Conservation (phyloP, 805 yeast species). For the Grigorovia humatica region DNA sequence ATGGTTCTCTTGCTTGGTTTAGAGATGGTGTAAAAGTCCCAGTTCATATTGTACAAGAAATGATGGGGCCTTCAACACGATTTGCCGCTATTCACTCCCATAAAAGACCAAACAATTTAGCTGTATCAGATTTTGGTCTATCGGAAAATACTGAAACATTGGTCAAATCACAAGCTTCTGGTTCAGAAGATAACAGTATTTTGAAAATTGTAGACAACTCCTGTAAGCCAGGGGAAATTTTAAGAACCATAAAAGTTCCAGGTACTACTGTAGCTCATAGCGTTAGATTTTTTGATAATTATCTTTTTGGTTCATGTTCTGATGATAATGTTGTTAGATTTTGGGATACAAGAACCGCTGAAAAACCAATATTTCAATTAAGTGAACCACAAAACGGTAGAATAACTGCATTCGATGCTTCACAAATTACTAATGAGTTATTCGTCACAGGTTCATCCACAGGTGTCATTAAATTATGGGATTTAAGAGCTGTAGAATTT, state of each 20-base stretch:
- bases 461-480: constrained; percentile 28
- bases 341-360: constrained; percentile 26
- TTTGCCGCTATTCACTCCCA: constrained; percentile 24
- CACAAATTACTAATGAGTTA: constrained; percentile 20
- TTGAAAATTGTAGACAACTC: constrained; percentile 25
- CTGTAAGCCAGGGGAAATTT: constrained; percentile 23
- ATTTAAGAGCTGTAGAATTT: constrained; percentile 23
- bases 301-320: constrained; percentile 25
- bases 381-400: constrained; percentile 22
- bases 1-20: constrained; percentile 29
- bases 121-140: constrained; percentile 24
- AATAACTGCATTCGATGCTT: constrained; percentile 21
- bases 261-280: constrained; percentile 25
- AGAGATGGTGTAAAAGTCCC: constrained; percentile 24
- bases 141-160: constrained; percentile 19
- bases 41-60: constrained; percentile 24
- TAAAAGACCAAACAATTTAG: constrained; percentile 13
- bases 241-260: constrained; percentile 22
- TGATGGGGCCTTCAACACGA: constrained; percentile 25
- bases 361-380: constrained; percentile 18
- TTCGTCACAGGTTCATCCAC: constrained; percentile 26
- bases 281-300: constrained; percentile 25
- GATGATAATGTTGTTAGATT: constrained; percentile 25
- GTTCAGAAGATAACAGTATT: constrained; percentile 22
- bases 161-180: constrained; percentile 24